Base-by-base conservation (phyloP, 805 yeast genomes). In the Pichia ethanolica region DNA sequence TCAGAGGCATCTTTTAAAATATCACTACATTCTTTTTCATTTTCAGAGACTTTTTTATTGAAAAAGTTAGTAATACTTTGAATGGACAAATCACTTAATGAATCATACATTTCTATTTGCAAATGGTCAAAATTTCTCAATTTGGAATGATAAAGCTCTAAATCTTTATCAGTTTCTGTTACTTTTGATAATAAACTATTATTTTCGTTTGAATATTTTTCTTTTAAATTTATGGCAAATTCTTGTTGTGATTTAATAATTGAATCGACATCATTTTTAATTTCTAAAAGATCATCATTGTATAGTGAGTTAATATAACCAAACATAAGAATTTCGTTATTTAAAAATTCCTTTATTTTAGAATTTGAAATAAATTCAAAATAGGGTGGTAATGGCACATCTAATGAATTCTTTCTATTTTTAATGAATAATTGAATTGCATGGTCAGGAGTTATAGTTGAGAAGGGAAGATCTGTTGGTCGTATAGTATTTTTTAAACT, bases 231-330 rank as follows among this genome's bases (percentile, higher is more conserved):
- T 38, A 64, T 60, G 0, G 78, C 70, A 36, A 63, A 69, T 9
- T 53, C 57, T 10, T 71, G 63, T 35, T 78, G 64, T 25, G 60
- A 60, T 43, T 73, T 74, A 26, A 75, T 58, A 34, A 65, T 68
- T 40, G 62, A 61, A 34, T 73, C 30, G 5, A 60, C 42, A 10
- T 55, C 55, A 1, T 35, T 33, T 4, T 50, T 42, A 2, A 62
- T 36, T 4, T 39, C 43, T 6, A 39, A 47, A 36, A 59, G 56
- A 5, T 52, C 48, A 7, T 59, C 51, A 5, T 40, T 40, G 26
- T 46, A 52, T 8, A 49, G 38, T 2, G 49, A 44, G 9, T 54
- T 43, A 7, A 65, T 35, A 38, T 56, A 58, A 2, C 64, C 60
- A 26, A 48, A 48, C 4, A 58, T 28, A 3, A 64, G 39, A 5